Conservation (phyloP, 306 rosid genomes). For the Datisca glomerata region DNA sequence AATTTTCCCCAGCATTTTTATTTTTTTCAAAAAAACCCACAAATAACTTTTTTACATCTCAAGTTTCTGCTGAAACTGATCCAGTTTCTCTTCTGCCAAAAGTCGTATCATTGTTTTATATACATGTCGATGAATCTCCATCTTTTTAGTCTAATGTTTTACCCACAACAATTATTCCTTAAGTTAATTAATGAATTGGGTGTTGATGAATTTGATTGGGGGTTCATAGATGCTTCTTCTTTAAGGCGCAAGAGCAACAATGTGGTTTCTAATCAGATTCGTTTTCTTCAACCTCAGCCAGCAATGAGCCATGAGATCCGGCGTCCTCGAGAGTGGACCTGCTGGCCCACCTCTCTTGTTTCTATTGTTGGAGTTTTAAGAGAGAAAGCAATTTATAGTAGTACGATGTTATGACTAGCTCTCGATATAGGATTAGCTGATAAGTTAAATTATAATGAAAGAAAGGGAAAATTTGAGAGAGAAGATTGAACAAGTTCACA, state of each 20-base stretch:
- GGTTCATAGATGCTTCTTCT: not conserved
- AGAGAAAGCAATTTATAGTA: no score
- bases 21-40: no score
- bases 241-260: slow-evolving; percentile 5
- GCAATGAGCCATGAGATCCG: slow-evolving; percentile 24
- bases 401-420: no score
- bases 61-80: slow-evolving; percentile 77
- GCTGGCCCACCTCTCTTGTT: no score
- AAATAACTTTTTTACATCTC: slow-evolving; percentile 75
- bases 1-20: no score
- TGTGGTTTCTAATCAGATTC: not conserved
- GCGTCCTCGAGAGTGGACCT: slow-evolving; percentile 77
- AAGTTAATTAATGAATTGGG: not conserved
- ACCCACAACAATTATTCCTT: not conserved
- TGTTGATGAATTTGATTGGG: not conserved
- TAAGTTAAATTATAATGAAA: no score
- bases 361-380: no score
- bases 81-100: slow-evolving; percentile 77
- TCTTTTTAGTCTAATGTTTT: not conserved
- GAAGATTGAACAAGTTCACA: no score
- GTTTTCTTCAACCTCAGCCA: not conserved
- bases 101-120: slow-evolving; percentile 80
- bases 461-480: no score
- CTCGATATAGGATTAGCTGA: no score
- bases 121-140: slow-evolving; percentile 48